Evolutionary conservation across 2,329 filamentous ascomycete species (phyloP).

Genomic region (Bipolaris cookei): DNA sequence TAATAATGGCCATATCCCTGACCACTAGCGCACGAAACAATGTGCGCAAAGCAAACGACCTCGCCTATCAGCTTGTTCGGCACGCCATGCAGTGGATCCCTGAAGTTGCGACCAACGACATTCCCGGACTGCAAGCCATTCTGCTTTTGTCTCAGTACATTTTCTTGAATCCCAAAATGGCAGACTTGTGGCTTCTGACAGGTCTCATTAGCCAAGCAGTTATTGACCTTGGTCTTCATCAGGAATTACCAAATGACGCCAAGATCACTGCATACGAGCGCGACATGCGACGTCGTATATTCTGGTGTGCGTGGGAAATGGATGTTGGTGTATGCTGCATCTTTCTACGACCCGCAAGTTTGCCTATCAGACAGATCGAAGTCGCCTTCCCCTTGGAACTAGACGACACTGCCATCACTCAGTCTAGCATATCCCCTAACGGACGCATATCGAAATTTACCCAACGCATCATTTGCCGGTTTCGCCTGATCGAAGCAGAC

Average conservation of each 20-base stretch:
- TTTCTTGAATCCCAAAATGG: slow-evolving; percentile 47
- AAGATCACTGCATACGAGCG: slow-evolving; percentile 38
- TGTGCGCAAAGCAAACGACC: slow-evolving; percentile 41
- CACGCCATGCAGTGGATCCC: slow-evolving; percentile 48
- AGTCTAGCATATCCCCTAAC: slow-evolving; percentile 31
- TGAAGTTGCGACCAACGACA: slow-evolving; percentile 46
- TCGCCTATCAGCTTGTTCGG: slow-evolving; percentile 42
- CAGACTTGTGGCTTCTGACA: slow-evolving; percentile 47
- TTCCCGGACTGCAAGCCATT: slow-evolving; percentile 44
- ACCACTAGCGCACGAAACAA: slow-evolving; percentile 45
- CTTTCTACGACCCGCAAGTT: slow-evolving; percentile 40
- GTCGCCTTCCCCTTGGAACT: slow-evolving; percentile 44
- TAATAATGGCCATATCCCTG: slow-evolving; percentile 48
- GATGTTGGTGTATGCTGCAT: slow-evolving; percentile 46
- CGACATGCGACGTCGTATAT: slow-evolving; percentile 48
- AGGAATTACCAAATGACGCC: slow-evolving; percentile 42
- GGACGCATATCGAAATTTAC: slow-evolving; percentile 46
- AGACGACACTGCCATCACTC: slow-evolving; percentile 44
- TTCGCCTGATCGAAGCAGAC: slow-evolving; percentile 45
- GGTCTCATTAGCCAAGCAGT: slow-evolving; percentile 47
- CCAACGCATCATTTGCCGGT: slow-evolving; percentile 43
- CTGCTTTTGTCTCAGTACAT: slow-evolving; percentile 47
- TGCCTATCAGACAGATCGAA: slow-evolving; percentile 40
- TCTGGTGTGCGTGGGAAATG: slow-evolving; percentile 50
- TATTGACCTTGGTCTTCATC: slow-evolving; percentile 46